Evolutionary conservation across 106 monocot species (phyloP), one percentile per base, ranked within the genome.

Genomic region (Hemerocallis citrina): DNA sequence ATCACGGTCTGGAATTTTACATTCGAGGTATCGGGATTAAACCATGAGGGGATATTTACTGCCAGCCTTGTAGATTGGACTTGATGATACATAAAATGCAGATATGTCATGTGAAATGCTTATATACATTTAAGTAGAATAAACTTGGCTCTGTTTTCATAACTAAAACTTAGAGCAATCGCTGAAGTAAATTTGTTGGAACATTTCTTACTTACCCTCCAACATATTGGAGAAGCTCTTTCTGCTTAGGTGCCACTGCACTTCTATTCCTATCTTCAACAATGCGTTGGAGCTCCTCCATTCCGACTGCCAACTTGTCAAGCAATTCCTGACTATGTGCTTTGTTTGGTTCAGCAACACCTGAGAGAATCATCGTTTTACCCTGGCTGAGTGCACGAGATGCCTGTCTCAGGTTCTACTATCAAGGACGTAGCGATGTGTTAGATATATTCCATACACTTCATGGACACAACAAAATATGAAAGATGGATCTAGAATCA

Each of bases 331-430:
- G 45, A n/a, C 81, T 91, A 72, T 87, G 65, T 31, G 60, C 74
- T 67, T 79, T 90, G 72, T 90, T 98, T 45, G 87, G 59, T 67
- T 98, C 96, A 55, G 88, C 73, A 59, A 98, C 32, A 59, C 76
- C 69, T 6, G 74, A 42, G 37, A 98, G 61, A 70, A 98, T 98
- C 68, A 84, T 61, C 58, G 52, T 27, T 67, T 65, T 87, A 34
- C 96, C 96, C 58, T 91, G 87, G 57, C 49, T 79, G n/a, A 98
- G 79, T n/a, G 96, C 78, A 64, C 96, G 89, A 52, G 87, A 88
- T 72, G 96, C 84, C 62, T 98, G 96, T 71, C 81, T 87, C 57
- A 81, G 50, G 68, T 98, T 98, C 96, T 98, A 77, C 19, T 47
- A 61, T 54, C 34, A 60, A 56, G 61, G 11, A 55, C 47, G 64